Base-by-base conservation (phyloP, 192 early-diverging fungal genomes). In the Entomortierella parvispora region DNA sequence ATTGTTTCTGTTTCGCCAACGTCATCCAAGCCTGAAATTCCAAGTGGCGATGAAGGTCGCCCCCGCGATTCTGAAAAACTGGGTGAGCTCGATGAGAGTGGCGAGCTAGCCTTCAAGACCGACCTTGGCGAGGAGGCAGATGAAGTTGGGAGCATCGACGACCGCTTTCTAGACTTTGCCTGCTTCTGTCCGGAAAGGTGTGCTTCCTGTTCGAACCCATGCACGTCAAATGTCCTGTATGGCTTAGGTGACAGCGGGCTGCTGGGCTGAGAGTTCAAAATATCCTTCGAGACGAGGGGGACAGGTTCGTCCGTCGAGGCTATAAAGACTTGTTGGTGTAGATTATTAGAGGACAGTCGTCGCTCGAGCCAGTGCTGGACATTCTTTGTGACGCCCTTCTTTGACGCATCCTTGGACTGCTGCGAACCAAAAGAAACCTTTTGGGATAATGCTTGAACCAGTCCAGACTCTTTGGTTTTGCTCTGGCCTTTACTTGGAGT, bases 271-370 rank as follows among this genome's bases (percentile, higher is more conserved):
- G 69, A 71, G 11, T 62, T 22, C 25, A 22, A 22, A 6, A 58
- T 2, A 11, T 55, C 61, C 40, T 48, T 53, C 8, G 68, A 48
- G 14, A 63, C 14, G 18, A 17, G 43, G 4, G 59, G 60, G 3
- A 63, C 69, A n/a, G 69, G 69, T 40, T 57, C 69, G 48, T 71
- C 69, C 0, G 60, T 63, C 14, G 60, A 32, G n/a, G 69, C 43
- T 1, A 63, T 20, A 33, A 58, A 71, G 40, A 46, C 2, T 31
- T 58, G 58, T 29, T 55, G 53, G 14, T 25, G 65, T 2, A 67
- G 44, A 20, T 62, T 71, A 22, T 63, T 55, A 4, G 60, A 63
- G 4, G 69, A 71, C 17, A 71, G 20, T n/a, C 58, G 69, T 15
- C 60, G 69, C 12, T 71, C 69, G 28, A 71, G 34, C 69, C 59